Conservation (phyloP, 2,329 filamentous ascomycete species). For the Pezicula neosporulosa region DNA sequence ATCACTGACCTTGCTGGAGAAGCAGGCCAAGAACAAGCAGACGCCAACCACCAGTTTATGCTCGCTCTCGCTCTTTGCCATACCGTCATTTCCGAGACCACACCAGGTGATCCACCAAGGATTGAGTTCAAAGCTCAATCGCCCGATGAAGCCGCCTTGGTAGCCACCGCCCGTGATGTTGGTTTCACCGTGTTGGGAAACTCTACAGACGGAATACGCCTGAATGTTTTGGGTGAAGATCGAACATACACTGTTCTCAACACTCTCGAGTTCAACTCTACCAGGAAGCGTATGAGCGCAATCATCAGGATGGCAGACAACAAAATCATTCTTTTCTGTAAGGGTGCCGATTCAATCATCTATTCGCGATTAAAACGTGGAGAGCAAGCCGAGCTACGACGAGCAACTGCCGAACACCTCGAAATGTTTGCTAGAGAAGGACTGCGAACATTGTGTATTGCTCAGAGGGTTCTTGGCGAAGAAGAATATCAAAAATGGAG, state of each 20-base stretch:
- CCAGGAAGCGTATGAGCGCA: slow-evolving; percentile 94
- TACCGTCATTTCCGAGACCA: slow-evolving; percentile 87
- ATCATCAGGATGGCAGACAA: slow-evolving; percentile 94
- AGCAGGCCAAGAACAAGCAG: slow-evolving; percentile 71
- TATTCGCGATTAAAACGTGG: slow-evolving; percentile 85
- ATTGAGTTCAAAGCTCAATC: slow-evolving; percentile 97
- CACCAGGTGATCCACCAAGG: slow-evolving; percentile 83
- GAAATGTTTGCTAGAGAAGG: slow-evolving; percentile 97
- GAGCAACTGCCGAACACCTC: slow-evolving; percentile 84
- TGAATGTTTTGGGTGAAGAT: slow-evolving; percentile 87
- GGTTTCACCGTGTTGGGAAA: slow-evolving; percentile 89
- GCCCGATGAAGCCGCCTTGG: slow-evolving; percentile 91
- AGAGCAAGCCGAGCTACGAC: slow-evolving; percentile 80
- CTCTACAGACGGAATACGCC: slow-evolving; percentile 72
- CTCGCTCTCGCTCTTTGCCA: slow-evolving; percentile 92
- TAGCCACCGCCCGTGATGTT: slow-evolving; percentile 90
- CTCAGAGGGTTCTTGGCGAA: slow-evolving; percentile 75
- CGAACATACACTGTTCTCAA: slow-evolving; percentile 84
- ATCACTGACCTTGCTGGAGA: slow-evolving; percentile 78
- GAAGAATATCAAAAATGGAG: slow-evolving; percentile 84
- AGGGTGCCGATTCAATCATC: slow-evolving; percentile 95
- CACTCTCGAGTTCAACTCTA: slow-evolving; percentile 96
- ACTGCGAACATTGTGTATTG: slow-evolving; percentile 90
- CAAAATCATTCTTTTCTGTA: slow-evolving; percentile 88
- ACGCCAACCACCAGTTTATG: slow-evolving; percentile 88